A percentile compares a stretch with the other conserved stretches of the same genome.
Evolutionary conservation across 2,329 filamentous ascomycete genomes (phyloP).

Genomic region (Scedosporium aurantiacum): DNA sequence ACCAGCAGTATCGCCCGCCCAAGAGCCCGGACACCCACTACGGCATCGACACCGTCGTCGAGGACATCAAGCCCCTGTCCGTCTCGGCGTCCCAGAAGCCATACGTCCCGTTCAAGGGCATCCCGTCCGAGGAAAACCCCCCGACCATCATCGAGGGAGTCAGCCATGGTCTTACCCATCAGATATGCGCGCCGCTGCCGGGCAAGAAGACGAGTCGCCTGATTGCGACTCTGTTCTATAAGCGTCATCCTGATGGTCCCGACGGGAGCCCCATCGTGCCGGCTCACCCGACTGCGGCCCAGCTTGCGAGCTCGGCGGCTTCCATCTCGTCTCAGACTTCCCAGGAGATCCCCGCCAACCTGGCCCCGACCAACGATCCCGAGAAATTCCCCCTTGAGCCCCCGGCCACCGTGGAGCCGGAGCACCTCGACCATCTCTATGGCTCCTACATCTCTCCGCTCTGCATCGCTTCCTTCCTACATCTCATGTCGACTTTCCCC

Average conservation of each 20-base stretch:
- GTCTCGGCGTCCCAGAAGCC: constrained; percentile 20
- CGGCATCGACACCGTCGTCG: constrained; percentile 55
- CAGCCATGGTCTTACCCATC: constrained; percentile 51
- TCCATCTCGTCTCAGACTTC: constrained; percentile 16
- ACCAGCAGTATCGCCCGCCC: constrained; percentile 52
- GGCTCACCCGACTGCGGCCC: constrained; percentile 7
- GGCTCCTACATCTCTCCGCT: constrained; percentile 55
- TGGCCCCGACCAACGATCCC: constrained; percentile 47
- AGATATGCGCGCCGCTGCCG: constrained; percentile 45
- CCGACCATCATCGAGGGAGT: constrained; percentile 51
- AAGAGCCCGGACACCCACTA: constrained; percentile 42
- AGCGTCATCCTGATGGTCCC: constrained; percentile 15
- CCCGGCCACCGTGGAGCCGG: constrained; percentile 38
- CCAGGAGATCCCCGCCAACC: constrained; percentile 31
- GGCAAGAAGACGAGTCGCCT: constrained; percentile 40
- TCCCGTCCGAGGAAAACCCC: constrained; percentile 47
- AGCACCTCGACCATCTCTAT: constrained; percentile 54
- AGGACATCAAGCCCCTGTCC: constrained; percentile 32
- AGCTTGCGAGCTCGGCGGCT: constrained; percentile 23
- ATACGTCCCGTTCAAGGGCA: constrained; percentile 39
- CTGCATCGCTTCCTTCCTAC: constrained; percentile 54
- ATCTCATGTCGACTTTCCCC: constrained; percentile 54
- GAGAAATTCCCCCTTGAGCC: constrained; percentile 51
- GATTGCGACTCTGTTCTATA: constrained; percentile 55
- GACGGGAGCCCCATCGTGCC: constrained; percentile 18